Percentiles rank a stretch among this genome's conserved stretches.
Conservation (phyloP, 768 basidiomycete genomes). For the Tylopilus sp. region DNA sequence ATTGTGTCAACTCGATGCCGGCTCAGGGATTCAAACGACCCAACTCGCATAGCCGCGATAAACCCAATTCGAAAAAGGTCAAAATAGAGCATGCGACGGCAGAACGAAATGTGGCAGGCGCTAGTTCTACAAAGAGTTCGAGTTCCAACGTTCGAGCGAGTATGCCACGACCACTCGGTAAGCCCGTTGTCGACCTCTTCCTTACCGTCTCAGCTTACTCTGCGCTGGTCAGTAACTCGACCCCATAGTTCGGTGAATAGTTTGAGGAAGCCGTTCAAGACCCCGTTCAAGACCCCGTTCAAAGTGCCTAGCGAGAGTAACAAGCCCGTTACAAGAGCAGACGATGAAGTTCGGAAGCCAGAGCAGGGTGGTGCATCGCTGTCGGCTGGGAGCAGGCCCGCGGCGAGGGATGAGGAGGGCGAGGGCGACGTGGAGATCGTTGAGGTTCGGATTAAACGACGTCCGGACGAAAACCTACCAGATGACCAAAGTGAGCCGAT, state of each 20-base stretch:
- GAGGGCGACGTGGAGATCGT: constrained; percentile 10
- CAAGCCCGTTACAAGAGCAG: constrained; percentile 1
- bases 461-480: not conserved
- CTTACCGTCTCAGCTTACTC: not conserved
- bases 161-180: constrained; percentile 26
- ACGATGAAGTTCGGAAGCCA: not conserved
- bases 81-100: constrained; percentile 12
- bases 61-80: constrained; percentile 18
- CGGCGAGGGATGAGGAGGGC: not conserved
- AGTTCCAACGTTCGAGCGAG: not conserved
- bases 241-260: constrained; percentile 39
- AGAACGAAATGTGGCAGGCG: not conserved
- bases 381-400: not conserved
- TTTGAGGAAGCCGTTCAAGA: constrained; percentile 54
- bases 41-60: constrained; percentile 7
- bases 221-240: constrained; percentile 40
- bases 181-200: not conserved
- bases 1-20: constrained; percentile 16
- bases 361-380: not conserved
- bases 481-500: not conserved
- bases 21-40: constrained; percentile 27
- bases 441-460: constrained; percentile 5
- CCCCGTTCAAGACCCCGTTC: constrained; percentile 43
- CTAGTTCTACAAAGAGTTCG: not conserved
- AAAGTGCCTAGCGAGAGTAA: constrained; percentile 48